Evolutionary conservation across 2,329 filamentous ascomycete genomes (phyloP), one percentile per base, ranked within the genome.

Genomic region (Ophiognomonia clavigignenti-juglandacearum): DNA sequence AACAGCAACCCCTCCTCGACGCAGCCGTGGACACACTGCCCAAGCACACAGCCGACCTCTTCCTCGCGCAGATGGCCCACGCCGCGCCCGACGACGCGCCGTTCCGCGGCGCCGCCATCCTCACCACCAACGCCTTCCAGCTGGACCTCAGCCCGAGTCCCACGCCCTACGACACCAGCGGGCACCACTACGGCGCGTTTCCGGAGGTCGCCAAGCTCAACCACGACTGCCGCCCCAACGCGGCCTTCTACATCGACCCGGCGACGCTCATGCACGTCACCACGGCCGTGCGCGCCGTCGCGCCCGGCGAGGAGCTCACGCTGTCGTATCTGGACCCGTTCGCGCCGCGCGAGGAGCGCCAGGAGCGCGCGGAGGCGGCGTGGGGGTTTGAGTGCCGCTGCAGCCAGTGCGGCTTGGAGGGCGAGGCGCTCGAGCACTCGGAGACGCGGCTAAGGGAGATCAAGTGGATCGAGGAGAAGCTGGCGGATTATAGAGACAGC

Each of bases 171-270:
- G 42, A 57, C 7, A 48, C 56, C 11, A 50, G 56, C 1, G 55
- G 55, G 2, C 53, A 56, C 3, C 68, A 69, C 39, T 47, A 67
- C 4, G 63, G 57, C 4, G 56, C 54, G 9, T 70, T 62, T 39
- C 63, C 64, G 4, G 62, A 66, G 16, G 57, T 64, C 3, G 60
- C 62, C 22, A 55, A 56, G 32, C 53, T 68, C 7, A 70, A 70
- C 43, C 67, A 70, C 40, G 65, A 68, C 50, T 70, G 67, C 39
- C 57, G 66, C 34, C 66, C 67, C 23, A 70, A 69, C 13, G 20
- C 44, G 64, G 66, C 48, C 26, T 66, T 20, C 60, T 64, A 48
- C 65, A 66, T 54, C 61, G 63, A 48, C 39, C 55, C 67, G 29
- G 44, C 50, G 9, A 61, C 65, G 49, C 55, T 64, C 19, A 65